Evolutionary conservation across 352 stramenopile species (phyloP), one percentile per base, ranked within the genome.

Genomic region (Globisporangium nunn): DNA sequence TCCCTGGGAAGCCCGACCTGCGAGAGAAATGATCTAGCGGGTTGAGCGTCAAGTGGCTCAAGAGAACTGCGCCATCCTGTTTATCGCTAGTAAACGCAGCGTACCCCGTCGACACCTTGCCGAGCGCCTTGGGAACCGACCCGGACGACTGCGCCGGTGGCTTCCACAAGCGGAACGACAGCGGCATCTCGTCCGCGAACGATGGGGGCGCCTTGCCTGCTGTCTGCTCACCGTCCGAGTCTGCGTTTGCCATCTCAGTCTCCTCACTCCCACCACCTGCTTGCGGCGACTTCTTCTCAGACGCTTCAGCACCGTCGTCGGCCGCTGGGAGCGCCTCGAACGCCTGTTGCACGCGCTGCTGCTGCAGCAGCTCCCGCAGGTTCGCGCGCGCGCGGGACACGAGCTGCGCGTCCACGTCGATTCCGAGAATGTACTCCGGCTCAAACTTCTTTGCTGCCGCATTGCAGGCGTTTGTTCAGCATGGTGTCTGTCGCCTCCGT

Each of bases 91-190:
- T n/a, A 28, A 4, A 29, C 77, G 28, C 70, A 4, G 18, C 77
- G 28, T 69, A 87, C 80, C 75, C 76, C 0, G 72, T 66, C 11
- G 67, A 44, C 23, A 71, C 66, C 47, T 84, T 91, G 29, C 76
- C 80, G 29, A 87, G 68, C 17, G 63, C 58, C 56, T 74, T 72
- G 41, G 74, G 68, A 6, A 75, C 61, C 37, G 58, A 45, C 33
- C 50, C 50, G 37, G 70, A 63, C 0, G 52, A 47, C 18, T 80
- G 68, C 39, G 63, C 58, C 28, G 78, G 67, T 3, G 76, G 64
- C 52, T 89, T 89, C 82, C 78, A 88, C 15, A 89, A 63, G 4
- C 68, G 70, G 52, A 90, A 91, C 28, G 74, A 88, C 37, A 88
- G 58, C 14, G 78, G 75, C 62, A 88, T 77, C 0, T 86, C 69